Base-by-base conservation (phyloP, 73 alveolate genomes). In the Paramecium caudatum region DNA sequence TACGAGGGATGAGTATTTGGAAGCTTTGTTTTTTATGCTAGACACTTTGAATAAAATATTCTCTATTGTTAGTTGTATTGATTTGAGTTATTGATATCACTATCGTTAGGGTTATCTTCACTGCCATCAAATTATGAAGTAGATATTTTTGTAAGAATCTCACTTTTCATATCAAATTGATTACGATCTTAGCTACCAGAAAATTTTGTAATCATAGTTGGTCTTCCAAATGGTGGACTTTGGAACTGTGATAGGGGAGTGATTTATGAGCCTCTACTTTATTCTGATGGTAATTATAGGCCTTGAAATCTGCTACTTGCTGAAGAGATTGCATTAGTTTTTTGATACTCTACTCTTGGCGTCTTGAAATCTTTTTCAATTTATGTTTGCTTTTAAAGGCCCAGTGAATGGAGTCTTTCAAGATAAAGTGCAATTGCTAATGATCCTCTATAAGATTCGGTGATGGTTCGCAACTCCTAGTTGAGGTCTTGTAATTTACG, bases 371-470 rank as follows among this genome's bases (percentile, higher is more conserved):
- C 80, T 9, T 55, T 55, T 55, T 55, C 80, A 27, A 55, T 27
- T 55, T 55, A 55, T 2, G 80, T 55, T 55, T 55, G 7, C 80
- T 55, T 55, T 55, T 55, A 55, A 13, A 55, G 30, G 23, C 80
- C 80, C 6, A 55, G 30, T 10, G 88, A 74, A 74, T 74, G 88
- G 3, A 74, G 15, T 45, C 88, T 74, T 43, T 74, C 88, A 21
- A 74, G 15, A 74, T 74, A 74, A 16, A 74, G 43, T 36, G 88
- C 88, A 15, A 74, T 74, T 8, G 55, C 62, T 23, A 74, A 43
- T 3, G 88, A 74, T 21, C 88, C 88, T 36, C 88, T 63, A 17
- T 74, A 74, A 12, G 62, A 36, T 74, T 74, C 88, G 16, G 88
- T 74, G 32, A 74, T 30, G 6, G 88, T 74, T 43, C 47, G 19